Base-by-base conservation (phyloP, 2,329 filamentous ascomycete genomes). In the Calonectria henricotiae region DNA sequence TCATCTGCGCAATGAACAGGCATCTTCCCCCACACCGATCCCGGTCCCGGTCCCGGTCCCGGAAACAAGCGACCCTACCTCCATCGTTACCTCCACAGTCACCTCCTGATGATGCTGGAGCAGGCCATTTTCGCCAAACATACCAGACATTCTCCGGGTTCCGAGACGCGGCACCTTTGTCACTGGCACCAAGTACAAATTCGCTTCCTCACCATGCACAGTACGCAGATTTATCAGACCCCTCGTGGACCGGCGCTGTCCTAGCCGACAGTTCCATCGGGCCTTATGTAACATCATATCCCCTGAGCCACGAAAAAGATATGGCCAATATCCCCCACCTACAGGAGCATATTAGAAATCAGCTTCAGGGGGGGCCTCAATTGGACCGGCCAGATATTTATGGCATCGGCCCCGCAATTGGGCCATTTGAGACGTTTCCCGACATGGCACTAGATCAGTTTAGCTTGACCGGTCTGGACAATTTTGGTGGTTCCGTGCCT, bases 1-100 rank as follows among this genome's bases (percentile, higher is more conserved):
- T 46, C 43, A 23, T 46, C n/a, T 46, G 43, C 43, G 43, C 43
- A 23, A 46, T 46, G 43, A 17, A 46, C n/a, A 20, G 43, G 43
- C 43, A 9, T 20, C 20, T 6, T 11, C n/a, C 43, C 11, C 8
- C 43, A 46, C 43, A 46, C 43, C 43, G n/a, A 8, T 46, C 43
- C 43, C 43, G 17, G 20, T 20, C 20, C 20, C 41, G 3, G 17
- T 20, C 17, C 41, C 41, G 11, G 20, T 2, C 43, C 43, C 43
- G 23, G 43, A 9, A 23, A 20, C 43, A 9, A 37, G 35, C 35
- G 9, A 11, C 5, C 11, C 35, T 37, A 9, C 35, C 35, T 37
- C 35, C 3, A 37, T 13, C 35, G 35, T 13, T 23, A 9, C 43
- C 43, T 46, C 43, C 43, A 23, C 43, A 23, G 17, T 20, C n/a